Evolutionary conservation across 139 green algal species (phyloP).

Genomic region (Tetraselmis striata): DNA sequence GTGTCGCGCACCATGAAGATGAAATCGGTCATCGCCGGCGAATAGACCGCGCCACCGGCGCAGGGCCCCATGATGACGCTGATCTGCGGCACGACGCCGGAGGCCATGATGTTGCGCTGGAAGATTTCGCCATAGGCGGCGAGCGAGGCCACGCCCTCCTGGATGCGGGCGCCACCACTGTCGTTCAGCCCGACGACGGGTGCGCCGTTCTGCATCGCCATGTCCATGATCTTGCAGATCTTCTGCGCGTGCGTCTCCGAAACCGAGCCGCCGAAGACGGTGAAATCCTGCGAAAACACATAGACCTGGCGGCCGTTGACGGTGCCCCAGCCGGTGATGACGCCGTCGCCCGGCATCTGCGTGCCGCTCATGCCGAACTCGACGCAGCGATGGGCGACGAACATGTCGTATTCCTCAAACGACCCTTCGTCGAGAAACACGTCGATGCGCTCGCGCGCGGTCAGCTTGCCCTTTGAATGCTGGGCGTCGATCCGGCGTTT

Average conservation of each 20-base stretch:
- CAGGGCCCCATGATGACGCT: conserved; percentile 63
- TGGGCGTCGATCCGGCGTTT: conserved; percentile 19
- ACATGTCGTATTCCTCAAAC: conserved; percentile 46
- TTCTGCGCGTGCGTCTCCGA: conserved; percentile 53
- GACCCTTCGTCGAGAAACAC: conserved; percentile 42
- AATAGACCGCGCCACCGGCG: conserved; percentile 65
- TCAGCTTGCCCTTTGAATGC: conserved; percentile 50
- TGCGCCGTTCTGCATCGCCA: conserved; percentile 23
- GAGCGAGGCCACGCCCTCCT: conserved; percentile 56
- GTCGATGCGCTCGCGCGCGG: conserved; percentile 48
- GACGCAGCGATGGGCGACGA: conserved; percentile 54
- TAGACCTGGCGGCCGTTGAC: conserved; percentile 46
- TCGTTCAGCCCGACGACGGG: conserved; percentile 62
- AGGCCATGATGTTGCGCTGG: conserved; percentile 60
- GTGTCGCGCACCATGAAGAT: conserved; percentile 55
- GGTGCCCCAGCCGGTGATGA: conserved; percentile 46
- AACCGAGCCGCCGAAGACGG: conserved; percentile 52
- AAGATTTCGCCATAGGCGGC: conserved; percentile 52
- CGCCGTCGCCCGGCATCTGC: conserved; percentile 26
- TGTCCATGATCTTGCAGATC: conserved; percentile 47
- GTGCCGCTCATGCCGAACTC: conserved; percentile 52
- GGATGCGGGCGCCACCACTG: conserved; percentile 56
- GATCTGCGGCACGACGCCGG: conserved; percentile 57
- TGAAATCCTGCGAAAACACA: conserved; percentile 58
- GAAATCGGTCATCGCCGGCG: conserved; percentile 65